Evolutionary conservation across 2,329 filamentous ascomycete genomes (phyloP).

Genomic region (Huntiella omanensis): DNA sequence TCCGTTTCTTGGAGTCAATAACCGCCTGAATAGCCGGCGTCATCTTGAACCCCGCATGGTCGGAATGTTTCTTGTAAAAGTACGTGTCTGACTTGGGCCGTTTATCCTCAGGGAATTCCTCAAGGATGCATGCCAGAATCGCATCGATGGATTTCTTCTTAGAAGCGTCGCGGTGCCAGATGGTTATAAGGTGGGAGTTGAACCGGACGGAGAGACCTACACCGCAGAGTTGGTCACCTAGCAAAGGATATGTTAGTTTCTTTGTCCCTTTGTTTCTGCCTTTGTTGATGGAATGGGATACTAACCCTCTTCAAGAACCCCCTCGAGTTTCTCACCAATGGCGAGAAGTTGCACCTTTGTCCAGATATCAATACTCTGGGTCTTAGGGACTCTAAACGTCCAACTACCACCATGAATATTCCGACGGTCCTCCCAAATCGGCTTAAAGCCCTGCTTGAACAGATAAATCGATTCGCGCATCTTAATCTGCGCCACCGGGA

Average conservation of each 20-base stretch:
- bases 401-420: conserved; percentile 75
- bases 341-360: conserved; percentile 64
- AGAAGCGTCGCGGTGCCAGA: conserved; percentile 82
- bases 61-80: conserved; percentile 77
- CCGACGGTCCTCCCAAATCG: conserved; percentile 70
- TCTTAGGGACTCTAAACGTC: conserved; percentile 80
- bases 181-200: conserved; percentile 70
- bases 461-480: conserved; percentile 63
- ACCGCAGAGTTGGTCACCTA: conserved; percentile 75
- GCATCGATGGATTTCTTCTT: conserved; percentile 63
- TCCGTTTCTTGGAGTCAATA: conserved; percentile 33
- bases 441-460: conserved; percentile 60
- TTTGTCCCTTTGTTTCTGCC: conserved; percentile 28
- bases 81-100: conserved; percentile 52
- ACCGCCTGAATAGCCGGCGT: conserved; percentile 39
- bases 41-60: conserved; percentile 65
- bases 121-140: conserved; percentile 53
- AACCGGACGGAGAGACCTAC: conserved; percentile 75
- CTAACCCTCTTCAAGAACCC: conserved; percentile 50
- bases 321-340: conserved; percentile 64
- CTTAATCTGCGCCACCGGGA: conserved; percentile 55
- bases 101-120: conserved; percentile 54
- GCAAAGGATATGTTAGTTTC: not conserved
- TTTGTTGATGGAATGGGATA: conserved; percentile 9
- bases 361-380: conserved; percentile 55